Evolutionary conservation across 768 basidiomycete species (phyloP).

Genomic region (Butyriboletus loyo): DNA sequence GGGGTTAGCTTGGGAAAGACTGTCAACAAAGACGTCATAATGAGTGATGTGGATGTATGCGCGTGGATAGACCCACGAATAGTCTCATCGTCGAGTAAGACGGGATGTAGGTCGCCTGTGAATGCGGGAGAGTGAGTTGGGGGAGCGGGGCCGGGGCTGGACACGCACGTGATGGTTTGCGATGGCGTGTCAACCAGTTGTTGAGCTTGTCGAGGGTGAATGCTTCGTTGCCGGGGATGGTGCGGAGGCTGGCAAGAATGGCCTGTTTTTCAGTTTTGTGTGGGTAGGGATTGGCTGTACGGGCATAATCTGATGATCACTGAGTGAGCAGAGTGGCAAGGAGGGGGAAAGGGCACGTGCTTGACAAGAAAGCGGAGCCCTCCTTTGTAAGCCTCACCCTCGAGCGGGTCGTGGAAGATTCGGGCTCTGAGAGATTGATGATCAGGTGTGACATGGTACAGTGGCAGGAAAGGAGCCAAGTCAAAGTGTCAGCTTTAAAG

Average conservation of each 20-base stretch:
- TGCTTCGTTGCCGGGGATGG: slow-evolving; percentile 22
- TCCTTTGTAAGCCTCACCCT: slow-evolving; percentile 5
- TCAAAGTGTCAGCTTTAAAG: too few relatives aligned
- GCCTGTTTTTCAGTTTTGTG: slow-evolving; percentile 5
- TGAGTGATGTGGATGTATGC: slow-evolving; percentile 4
- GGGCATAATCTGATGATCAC: slow-evolving; percentile 18
- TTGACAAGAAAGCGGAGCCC: background rate
- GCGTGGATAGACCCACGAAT: slow-evolving; percentile 20
- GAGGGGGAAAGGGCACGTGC: background rate
- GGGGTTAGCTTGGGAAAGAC: slow-evolving; percentile 29
- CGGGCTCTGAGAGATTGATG: background rate
- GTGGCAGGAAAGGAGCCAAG: background rate
- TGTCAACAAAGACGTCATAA: background rate
- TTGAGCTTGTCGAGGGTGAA: slow-evolving; percentile 16
- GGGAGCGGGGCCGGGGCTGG: background rate
- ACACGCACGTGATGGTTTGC: background rate
- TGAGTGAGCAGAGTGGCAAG: background rate
- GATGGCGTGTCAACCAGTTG: slow-evolving; percentile 25
- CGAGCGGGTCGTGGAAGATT: background rate
- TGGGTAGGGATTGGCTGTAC: slow-evolving; percentile 14
- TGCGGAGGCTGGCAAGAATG: slow-evolving; percentile 11
- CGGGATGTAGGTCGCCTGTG: background rate
- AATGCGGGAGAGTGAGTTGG: background rate
- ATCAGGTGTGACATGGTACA: background rate
- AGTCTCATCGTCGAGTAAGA: slow-evolving; percentile 21